Conservation (phyloP, 805 yeast genomes). For the Lipomyces kockii region DNA sequence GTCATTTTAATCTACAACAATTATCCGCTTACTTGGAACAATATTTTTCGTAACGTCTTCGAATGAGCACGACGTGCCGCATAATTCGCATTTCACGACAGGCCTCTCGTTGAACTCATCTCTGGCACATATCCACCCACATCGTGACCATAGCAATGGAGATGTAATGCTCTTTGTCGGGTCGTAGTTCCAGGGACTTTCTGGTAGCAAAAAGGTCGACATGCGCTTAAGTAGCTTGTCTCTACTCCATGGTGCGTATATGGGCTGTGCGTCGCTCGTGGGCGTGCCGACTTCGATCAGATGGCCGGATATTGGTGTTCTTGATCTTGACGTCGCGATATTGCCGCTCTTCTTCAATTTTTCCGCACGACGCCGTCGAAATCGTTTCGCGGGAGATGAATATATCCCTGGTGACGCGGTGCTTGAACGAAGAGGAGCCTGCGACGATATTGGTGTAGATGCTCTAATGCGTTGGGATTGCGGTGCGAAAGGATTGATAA, state of each 20-base stretch:
- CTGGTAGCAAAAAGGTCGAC: constrained; percentile 20
- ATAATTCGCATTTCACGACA: constrained; percentile 15
- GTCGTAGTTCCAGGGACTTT: constrained; percentile 17
- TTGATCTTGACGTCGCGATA: neutral
- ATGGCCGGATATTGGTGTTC: neutral
- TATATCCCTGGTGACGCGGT: neutral
- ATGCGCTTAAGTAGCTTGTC: constrained; percentile 25
- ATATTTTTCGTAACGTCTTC: neutral
- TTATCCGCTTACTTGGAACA: neutral
- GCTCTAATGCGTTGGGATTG: neutral
- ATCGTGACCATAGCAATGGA: constrained; percentile 29
- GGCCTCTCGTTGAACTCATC: neutral
- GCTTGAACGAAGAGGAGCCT: neutral
- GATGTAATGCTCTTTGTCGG: constrained; percentile 19
- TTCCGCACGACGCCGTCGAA: constrained; percentile 20
- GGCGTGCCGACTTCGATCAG: too few species aligned
- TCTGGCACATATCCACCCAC: constrained; percentile 28
- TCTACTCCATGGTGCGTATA: constrained; percentile 34
- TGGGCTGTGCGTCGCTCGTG: neutral
- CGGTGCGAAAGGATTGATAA: constrained; percentile 5
- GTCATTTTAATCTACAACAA: neutral
- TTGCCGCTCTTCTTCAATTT: constrained; percentile 7
- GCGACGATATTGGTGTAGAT: neutral
- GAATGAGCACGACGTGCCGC: constrained; percentile 7
- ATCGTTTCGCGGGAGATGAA: constrained; percentile 26